Base-by-base conservation (phyloP, 257 asterid genomes). In the Osmanthus fragrans region DNA sequence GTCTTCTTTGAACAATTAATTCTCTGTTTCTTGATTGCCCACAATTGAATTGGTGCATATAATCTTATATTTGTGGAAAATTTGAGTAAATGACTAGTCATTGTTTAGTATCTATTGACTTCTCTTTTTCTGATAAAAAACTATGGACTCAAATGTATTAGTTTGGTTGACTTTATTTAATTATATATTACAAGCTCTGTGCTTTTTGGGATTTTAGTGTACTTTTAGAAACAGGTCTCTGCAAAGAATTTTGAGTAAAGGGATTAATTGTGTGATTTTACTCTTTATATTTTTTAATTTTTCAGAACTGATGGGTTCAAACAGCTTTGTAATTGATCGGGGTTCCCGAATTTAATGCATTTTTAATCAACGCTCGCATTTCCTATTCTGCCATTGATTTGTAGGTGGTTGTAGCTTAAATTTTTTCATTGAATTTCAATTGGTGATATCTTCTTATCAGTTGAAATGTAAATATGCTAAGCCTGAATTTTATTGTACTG, bases 221-320 rank as follows among this genome's bases (percentile, higher is more conserved):
- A 19, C 34, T 69, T 45, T 54, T 18, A n/a, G 29, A 54, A 54
- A 54, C 64, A 21, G 29, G 30, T 58, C 4, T 45, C 13, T 70
- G 25, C 63, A 12, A 49, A 29, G 36, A 63, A 63, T 63, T 21
- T 11, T 30, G 47, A 63, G 69, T 9, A 10, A 11, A 42, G 16
- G 49, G 16, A 3, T 42, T 2, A 25, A 63, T 47, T 63, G 19
- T 63, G 33, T 63, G 34, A 63, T 11, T 63, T 63, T 63, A 11
- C 19, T 25, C 11, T 25, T 11, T 23, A 60, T 51, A 15, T 51
- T 51, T 15, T 13, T 51, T 13, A 19, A 54, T 63, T 23, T 63
- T 63, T 10, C 36, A 63, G 40, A 29, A 34, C 18, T 78, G 54
- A 23, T 80, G 73, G n/a, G 56, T 71, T 23, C 66, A 42, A 67